phyloP scores from a whole-genome alignment of 495 filamentous ascomycete species.

The Penicillium antarcticum region DNA sequence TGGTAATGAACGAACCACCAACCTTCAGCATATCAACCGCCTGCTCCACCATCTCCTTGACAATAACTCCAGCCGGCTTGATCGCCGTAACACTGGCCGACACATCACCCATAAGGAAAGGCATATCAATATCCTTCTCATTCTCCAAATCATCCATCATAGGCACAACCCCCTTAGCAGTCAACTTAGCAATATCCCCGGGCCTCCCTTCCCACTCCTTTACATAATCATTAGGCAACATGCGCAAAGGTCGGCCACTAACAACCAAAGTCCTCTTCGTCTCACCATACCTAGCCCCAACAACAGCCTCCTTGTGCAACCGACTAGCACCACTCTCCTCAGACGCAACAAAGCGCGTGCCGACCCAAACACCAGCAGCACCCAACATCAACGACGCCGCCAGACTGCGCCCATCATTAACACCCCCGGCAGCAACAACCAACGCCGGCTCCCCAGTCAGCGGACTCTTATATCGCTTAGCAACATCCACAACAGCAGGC shows the following conservation, averaged over 20 bases:
- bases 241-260: conserved; percentile 72
- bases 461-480: conserved; percentile 54
- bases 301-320: conserved; percentile 78
- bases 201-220: conserved; percentile 71
- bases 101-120: conserved; percentile 93
- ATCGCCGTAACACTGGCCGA: conserved; percentile 70
- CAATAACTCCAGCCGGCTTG: conserved; percentile 75
- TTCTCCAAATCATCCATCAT: conserved; percentile 75
- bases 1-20: conserved; percentile 34
- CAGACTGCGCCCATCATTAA: conserved; percentile 67
- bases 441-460: conserved; percentile 53
- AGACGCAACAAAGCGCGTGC: conserved; percentile 79
- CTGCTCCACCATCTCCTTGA: conserved; percentile 81
- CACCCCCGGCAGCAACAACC: conserved; percentile 74
- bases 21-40: conserved; percentile 64
- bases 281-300: conserved; percentile 67
- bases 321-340: conserved; percentile 73
- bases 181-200: conserved; percentile 69
- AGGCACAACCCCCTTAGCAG: conserved; percentile 70
- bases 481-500: conserved; percentile 75
- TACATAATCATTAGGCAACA: conserved; percentile 79
- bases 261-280: conserved; percentile 77
- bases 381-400: conserved; percentile 72
- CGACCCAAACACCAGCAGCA: conserved; percentile 76
- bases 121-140: conserved; percentile 73